A percentile compares a stretch with the other conserved stretches of the same genome.
These are phyloP conservation scores for Pulicaria dysenterica DNA, from an alignment of 129 eudicot genomes.

Conservation along the genomic window DNA sequence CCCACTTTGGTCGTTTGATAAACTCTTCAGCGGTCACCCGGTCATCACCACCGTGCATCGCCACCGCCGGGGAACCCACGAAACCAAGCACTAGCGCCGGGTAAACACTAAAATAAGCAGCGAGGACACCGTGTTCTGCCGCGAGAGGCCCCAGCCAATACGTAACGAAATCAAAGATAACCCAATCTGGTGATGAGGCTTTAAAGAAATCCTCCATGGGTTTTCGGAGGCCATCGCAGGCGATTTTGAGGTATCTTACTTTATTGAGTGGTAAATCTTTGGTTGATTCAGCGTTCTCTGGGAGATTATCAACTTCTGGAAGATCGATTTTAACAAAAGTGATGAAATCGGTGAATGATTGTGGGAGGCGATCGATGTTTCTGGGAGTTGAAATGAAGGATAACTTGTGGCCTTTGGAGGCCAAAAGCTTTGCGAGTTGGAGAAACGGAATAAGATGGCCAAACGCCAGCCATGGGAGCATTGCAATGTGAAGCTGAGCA, in stretches of 20 bases:
- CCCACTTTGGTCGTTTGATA: conserved; percentile 18
- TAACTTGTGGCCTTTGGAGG: conserved; percentile 25
- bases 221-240: conserved; percentile 29
- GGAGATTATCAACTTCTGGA: conserved; percentile 23
- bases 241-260: conserved; percentile 37
- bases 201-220: conserved; percentile 24
- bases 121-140: conserved; percentile 11
- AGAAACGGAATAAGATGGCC: conserved; percentile 25
- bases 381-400: conserved; percentile 30
- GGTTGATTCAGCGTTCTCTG: conserved; percentile 23
- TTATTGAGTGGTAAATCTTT: conserved; percentile 25
- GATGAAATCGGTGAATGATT: conserved; percentile 22
- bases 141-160: conserved; percentile 30
- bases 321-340: conserved; percentile 2
- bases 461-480: conserved; percentile 32
- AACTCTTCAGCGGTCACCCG: neutral
- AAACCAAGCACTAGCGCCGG: neutral
- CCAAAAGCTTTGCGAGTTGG: conserved; percentile 27
- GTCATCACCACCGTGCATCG: conserved; percentile 9
- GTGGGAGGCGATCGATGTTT: conserved; percentile 33
- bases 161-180: conserved; percentile 23
- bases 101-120: conserved; percentile 12
- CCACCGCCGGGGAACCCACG: conserved; percentile 9
- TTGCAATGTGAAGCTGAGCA: conserved; percentile 25
- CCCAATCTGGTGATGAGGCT: conserved; percentile 34